A percentile compares a stretch with the other conserved stretches of the same genome.
Conservation (phyloP, 805 yeast genomes). For the Yarrowia phangngaensis region DNA sequence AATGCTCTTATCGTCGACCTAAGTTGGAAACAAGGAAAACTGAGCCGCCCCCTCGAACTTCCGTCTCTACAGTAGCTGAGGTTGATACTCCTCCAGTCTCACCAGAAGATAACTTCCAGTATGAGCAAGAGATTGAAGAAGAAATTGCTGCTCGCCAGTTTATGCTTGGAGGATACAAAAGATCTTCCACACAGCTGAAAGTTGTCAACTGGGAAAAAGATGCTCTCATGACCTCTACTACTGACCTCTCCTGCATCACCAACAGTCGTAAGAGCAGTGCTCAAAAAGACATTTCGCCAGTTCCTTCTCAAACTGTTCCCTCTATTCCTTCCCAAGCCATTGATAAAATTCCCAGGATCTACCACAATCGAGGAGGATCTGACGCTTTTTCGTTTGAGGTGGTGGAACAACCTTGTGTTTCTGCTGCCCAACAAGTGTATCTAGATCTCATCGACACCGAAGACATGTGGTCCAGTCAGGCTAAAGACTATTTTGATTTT, state of each 20-base stretch:
- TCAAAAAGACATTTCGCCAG: neutral
- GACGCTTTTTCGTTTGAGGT: slow-evolving; percentile 18
- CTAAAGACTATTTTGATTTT: slow-evolving; percentile 15
- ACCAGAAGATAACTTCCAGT: slow-evolving; percentile 10
- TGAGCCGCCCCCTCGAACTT: slow-evolving; percentile 2
- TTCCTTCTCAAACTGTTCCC: neutral
- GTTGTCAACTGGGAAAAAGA: slow-evolving; percentile 26
- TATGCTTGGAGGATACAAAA: slow-evolving; percentile 24
- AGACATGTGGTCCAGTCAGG: slow-evolving; percentile 20
- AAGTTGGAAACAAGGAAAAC: slow-evolving; percentile 12
- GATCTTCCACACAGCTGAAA: slow-evolving; percentile 18
- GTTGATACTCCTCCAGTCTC: slow-evolving; percentile 8
- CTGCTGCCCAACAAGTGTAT: slow-evolving; percentile 14
- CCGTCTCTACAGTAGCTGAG: slow-evolving; percentile 12
- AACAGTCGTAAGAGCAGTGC: no score
- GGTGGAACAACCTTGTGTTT: neutral
- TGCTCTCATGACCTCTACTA: slow-evolving; percentile 13
- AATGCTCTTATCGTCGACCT: slow-evolving; percentile 11
- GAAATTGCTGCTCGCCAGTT: slow-evolving; percentile 22
- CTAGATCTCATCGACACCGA: slow-evolving; percentile 13
- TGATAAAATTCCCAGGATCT: neutral
- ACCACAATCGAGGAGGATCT: slow-evolving; percentile 15
- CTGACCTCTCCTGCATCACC: slow-evolving; percentile 4
- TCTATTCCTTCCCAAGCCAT: slow-evolving; percentile 11
- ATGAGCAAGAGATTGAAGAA: slow-evolving; percentile 19